phyloP scores from a whole-genome alignment of 768 basidiomycete species.

The Hygrocybe punicea region DNA sequence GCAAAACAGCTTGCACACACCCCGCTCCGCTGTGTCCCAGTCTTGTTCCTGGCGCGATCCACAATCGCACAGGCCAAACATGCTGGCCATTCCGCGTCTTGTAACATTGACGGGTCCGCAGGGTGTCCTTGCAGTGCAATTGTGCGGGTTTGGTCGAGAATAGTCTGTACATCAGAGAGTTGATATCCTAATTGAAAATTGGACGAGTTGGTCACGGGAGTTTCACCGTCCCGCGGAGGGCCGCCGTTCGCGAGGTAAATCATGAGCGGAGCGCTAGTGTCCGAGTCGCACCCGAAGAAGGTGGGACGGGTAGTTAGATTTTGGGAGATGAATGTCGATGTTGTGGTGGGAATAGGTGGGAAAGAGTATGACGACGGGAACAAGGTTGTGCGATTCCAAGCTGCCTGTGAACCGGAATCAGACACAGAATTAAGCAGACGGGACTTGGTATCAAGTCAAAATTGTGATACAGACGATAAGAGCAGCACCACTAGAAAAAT shows the following conservation, averaged over 20 bases:
- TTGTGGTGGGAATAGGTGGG: slow-evolving; percentile 42
- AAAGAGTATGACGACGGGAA: slow-evolving; percentile 26
- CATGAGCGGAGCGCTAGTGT: slow-evolving; percentile 39
- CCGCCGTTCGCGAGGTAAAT: slow-evolving; percentile 59
- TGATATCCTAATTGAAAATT: slow-evolving; percentile 45
- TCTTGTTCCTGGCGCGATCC: slow-evolving; percentile 29
- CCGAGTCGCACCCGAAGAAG: slow-evolving; percentile 57
- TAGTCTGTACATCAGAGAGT: slow-evolving; percentile 36
- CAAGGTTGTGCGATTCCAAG: slow-evolving; percentile 11
- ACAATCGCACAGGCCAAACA: slow-evolving; percentile 53
- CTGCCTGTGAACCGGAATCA: neutral
- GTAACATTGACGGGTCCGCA: slow-evolving; percentile 34
- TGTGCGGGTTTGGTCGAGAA: slow-evolving; percentile 44
- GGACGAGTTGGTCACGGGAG: slow-evolving; percentile 40
- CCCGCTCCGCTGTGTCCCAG: slow-evolving; percentile 23
- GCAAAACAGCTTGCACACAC: slow-evolving; percentile 28
- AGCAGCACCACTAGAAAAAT: slow-evolving; percentile 1
- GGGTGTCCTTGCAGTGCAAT: slow-evolving; percentile 41
- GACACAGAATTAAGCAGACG: neutral
- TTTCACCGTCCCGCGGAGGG: slow-evolving; percentile 34
- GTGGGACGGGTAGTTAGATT: slow-evolving; percentile 50
- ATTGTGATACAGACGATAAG: slow-evolving; percentile 5
- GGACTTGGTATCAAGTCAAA: too few species aligned
- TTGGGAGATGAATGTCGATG: slow-evolving; percentile 36
- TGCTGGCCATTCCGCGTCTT: slow-evolving; percentile 49